Evolutionary conservation across 805 yeast genomes (phyloP).

Genomic region (Yamadazyma paraphyllophila): DNA sequence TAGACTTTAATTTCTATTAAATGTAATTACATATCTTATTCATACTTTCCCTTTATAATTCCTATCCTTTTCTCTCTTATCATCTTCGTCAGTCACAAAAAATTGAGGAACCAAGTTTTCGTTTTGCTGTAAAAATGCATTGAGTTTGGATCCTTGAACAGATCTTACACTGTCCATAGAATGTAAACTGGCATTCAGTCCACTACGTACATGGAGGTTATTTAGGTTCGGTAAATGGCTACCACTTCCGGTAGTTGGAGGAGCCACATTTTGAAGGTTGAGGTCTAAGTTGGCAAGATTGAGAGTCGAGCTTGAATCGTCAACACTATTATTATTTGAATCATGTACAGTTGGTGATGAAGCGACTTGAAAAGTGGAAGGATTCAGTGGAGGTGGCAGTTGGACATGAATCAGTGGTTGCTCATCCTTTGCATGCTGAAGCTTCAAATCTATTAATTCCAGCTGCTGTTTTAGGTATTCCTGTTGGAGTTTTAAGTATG

Average conservation of each 20-base stretch:
- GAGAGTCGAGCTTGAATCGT: background rate
- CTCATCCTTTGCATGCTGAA: background rate
- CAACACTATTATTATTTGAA: background rate
- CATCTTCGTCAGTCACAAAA: slow-evolving; percentile 16
- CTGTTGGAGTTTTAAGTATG: slow-evolving; percentile 36
- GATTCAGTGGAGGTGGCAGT: background rate
- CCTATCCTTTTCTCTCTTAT: background rate
- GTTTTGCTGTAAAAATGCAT: slow-evolving; percentile 16
- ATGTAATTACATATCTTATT: background rate
- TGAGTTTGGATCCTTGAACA: slow-evolving; percentile 9
- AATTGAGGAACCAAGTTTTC: slow-evolving; percentile 15
- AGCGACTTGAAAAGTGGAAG: background rate
- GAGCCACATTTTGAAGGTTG: background rate
- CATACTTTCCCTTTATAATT: background rate
- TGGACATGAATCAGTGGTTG: slow-evolving; percentile 1
- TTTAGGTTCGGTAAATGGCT: background rate
- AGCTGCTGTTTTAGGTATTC: slow-evolving; percentile 38
- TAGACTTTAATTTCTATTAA: background rate
- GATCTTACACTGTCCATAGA: slow-evolving; percentile 13
- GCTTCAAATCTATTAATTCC: slow-evolving; percentile 21
- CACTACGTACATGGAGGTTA: background rate
- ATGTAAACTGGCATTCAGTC: slow-evolving; percentile 8
- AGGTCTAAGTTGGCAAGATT: background rate
- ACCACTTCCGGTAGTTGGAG: background rate
- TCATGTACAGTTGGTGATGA: background rate